Conservation (phyloP, 768 basidiomycete species). For the Rhodosporidiobolus sp. region DNA sequence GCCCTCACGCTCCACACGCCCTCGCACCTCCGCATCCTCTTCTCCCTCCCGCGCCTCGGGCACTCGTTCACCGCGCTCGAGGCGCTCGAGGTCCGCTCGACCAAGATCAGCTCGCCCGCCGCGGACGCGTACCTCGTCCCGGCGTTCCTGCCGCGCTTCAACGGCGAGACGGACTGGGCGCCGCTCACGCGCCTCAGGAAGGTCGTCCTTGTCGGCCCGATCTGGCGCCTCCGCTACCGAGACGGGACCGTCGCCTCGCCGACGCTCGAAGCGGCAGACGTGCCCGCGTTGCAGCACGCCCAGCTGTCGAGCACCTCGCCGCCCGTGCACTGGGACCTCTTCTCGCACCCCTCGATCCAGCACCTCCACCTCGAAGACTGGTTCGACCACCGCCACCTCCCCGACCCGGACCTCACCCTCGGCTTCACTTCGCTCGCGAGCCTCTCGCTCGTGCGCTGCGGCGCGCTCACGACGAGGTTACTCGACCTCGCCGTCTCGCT, state of each 20-base stretch:
- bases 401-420: not conserved
- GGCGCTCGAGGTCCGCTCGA: slow-evolving; percentile 3
- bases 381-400: not conserved
- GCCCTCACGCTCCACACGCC: slow-evolving; percentile 14
- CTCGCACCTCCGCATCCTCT: slow-evolving; percentile 7
- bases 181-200: not conserved
- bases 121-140: slow-evolving; percentile 3
- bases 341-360: not conserved
- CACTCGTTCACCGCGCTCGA: slow-evolving; percentile 1
- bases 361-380: not conserved
- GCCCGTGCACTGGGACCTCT: slow-evolving; percentile 13
- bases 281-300: slow-evolving; percentile 1
- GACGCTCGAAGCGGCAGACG: slow-evolving; percentile 1
- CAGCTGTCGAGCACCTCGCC: slow-evolving; percentile 5
- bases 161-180: slow-evolving; percentile 20
- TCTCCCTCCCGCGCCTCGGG: slow-evolving; percentile 7
- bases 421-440: not conserved
- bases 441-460: not conserved
- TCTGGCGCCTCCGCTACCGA: slow-evolving; percentile 17
- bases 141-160: slow-evolving; percentile 8
- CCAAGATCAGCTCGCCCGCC: not conserved
- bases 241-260: slow-evolving; percentile 18
- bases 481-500: slow-evolving; percentile 1
- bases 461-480: slow-evolving; percentile 3
- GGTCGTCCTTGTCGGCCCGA: slow-evolving; percentile 9